phyloP scores from a whole-genome alignment of 2,329 filamentous ascomycete genomes.

The Fusarium agapanthi region DNA sequence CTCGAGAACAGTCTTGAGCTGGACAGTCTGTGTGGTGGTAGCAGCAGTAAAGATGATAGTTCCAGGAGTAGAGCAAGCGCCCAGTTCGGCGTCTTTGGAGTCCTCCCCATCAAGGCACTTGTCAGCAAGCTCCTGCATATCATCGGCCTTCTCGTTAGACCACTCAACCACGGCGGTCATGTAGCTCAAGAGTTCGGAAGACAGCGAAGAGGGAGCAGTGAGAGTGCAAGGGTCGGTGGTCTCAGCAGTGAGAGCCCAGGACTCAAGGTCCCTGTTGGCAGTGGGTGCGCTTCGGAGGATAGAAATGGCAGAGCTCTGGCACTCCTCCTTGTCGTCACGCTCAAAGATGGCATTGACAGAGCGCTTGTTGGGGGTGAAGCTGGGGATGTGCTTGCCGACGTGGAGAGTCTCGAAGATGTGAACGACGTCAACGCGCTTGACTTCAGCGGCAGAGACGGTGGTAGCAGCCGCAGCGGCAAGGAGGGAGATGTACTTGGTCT shows the following conservation, averaged over 20 bases:
- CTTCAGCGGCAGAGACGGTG: not conserved
- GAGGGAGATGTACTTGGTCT: slow-evolving; percentile 7
- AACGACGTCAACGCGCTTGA: slow-evolving; percentile 18
- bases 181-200: slow-evolving; percentile 14
- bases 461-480: slow-evolving; percentile 18
- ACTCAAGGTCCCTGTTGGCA: not conserved
- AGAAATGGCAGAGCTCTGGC: slow-evolving; percentile 7
- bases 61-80: slow-evolving; percentile 5
- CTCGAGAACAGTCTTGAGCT: slow-evolving; percentile 2
- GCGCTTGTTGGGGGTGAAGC: slow-evolving; percentile 23
- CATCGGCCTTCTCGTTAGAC: not conserved
- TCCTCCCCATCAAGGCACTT: slow-evolving; percentile 9
- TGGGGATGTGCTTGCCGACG: slow-evolving; percentile 8
- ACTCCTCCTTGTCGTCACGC: slow-evolving; percentile 1
- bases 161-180: slow-evolving; percentile 14
- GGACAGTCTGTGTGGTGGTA: slow-evolving; percentile 16
- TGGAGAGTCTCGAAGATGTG: slow-evolving; percentile 28
- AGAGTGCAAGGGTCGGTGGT: slow-evolving; percentile 15
- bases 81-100: not conserved
- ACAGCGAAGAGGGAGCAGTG: slow-evolving; percentile 14
- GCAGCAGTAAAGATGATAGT: slow-evolving; percentile 15
- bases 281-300: slow-evolving; percentile 3
- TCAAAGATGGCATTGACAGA: slow-evolving; percentile 10
- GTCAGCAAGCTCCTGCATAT: not conserved
- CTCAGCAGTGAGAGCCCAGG: not conserved